Percentiles rank a stretch among this genome's conserved stretches.
Conservation (phyloP, 257 asterid species). For the Solanum stenotomum region DNA sequence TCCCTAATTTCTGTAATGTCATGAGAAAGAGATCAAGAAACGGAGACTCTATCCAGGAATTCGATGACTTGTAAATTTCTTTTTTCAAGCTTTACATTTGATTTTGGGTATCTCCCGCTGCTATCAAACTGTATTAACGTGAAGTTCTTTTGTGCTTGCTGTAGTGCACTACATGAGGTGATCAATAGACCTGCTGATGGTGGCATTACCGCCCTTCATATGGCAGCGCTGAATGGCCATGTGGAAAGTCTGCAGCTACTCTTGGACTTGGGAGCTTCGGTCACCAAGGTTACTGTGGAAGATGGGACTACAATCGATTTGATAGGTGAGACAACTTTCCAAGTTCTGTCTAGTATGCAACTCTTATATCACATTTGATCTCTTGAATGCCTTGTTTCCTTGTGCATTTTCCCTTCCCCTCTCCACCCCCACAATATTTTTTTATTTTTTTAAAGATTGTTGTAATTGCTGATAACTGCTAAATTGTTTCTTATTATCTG, state of each 20-base stretch:
- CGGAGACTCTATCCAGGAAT: slow-evolving; percentile 33
- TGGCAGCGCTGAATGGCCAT: slow-evolving; percentile 87
- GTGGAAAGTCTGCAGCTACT: slow-evolving; percentile 63
- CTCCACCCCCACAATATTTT: not conserved
- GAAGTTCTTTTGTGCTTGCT: not conserved
- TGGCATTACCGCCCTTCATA: slow-evolving; percentile 84
- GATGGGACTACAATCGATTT: slow-evolving; percentile 83
- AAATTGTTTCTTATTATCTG: not conserved
- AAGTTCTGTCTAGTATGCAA: not conserved
- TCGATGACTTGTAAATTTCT: slow-evolving; percentile 29
- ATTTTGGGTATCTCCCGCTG: not conserved
- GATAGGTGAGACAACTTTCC: slow-evolving; percentile 35
- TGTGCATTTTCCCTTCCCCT: not conserved
- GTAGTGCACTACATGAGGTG: slow-evolving; percentile 56
- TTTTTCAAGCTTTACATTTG: not conserved
- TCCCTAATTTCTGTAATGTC: slow-evolving; percentile 48
- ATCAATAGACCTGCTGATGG: slow-evolving; percentile 82
- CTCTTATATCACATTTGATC: not conserved
- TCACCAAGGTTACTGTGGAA: slow-evolving; percentile 45
- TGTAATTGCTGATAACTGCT: not conserved
- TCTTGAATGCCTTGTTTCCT: not conserved
- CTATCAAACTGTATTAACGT: not conserved
- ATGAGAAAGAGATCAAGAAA: slow-evolving; percentile 32
- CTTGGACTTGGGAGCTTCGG: slow-evolving; percentile 78
- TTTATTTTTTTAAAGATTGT: not conserved